Evolutionary conservation across 1,139 yeast species (phyloP).

Genomic region (Yamadazyma oceani): DNA sequence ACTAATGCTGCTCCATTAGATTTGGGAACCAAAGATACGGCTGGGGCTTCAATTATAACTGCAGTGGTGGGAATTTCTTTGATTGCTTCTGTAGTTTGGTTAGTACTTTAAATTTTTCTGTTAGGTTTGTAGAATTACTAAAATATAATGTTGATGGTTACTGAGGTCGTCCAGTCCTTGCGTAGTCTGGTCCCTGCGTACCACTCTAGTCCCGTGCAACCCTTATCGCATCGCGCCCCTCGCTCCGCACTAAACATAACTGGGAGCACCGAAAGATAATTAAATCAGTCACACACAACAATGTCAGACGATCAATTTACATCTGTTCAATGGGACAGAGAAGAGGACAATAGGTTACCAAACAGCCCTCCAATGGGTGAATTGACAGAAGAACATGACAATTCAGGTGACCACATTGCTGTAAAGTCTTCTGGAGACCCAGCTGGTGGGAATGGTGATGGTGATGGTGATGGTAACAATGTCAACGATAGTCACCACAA

Average conservation of each 20-base stretch:
- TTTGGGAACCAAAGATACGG: constrained; percentile 64
- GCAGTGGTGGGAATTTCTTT: constrained; percentile 67
- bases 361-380: constrained; percentile 1
- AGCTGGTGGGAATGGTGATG: too few species aligned
- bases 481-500: too few species aligned
- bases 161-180: background rate
- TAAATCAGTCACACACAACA: constrained; percentile 6
- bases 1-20: constrained; percentile 45
- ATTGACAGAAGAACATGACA: constrained; percentile 11
- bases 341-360: constrained; percentile 25
- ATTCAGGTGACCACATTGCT: background rate
- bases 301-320: constrained; percentile 53
- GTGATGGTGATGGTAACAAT: too few species aligned
- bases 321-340: constrained; percentile 59
- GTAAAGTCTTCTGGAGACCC: too few species aligned
- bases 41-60: constrained; percentile 89
- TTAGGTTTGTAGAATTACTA: background rate
- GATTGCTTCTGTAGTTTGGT: constrained; percentile 72
- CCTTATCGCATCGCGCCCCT: too few species aligned
- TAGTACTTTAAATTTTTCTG: constrained; percentile 34
- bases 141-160: too few species aligned
- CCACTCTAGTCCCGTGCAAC: too few species aligned
- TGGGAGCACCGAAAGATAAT: too few species aligned
- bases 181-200: too few species aligned
- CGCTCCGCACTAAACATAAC: background rate